phyloP scores from a whole-genome alignment of 371 early-diverging fungal genomes.

The Actinomucor elegans region DNA sequence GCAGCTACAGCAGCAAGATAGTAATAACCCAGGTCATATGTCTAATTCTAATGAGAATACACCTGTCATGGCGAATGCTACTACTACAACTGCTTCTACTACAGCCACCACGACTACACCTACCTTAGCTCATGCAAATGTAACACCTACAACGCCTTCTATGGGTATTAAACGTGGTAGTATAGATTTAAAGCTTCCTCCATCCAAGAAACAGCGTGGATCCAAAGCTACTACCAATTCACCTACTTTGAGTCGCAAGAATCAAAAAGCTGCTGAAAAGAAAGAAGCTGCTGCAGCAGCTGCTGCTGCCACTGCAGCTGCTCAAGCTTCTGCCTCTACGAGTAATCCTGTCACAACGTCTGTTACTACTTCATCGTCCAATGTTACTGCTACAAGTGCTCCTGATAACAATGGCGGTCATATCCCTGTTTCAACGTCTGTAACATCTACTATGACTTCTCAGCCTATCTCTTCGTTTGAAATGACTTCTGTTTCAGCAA shows the following conservation, averaged over 20 bases:
- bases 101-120: not conserved
- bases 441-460: not conserved
- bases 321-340: slow-evolving; percentile 1
- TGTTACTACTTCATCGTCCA: not conserved
- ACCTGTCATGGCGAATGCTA: slow-evolving; percentile 2
- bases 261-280: slow-evolving; percentile 7
- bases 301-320: slow-evolving; percentile 7
- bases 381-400: not conserved
- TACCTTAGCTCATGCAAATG: not conserved
- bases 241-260: slow-evolving; percentile 21
- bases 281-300: not conserved
- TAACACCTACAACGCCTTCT: slow-evolving; percentile 1
- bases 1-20: slow-evolving; percentile 1
- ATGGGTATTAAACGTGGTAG: slow-evolving; percentile 37
- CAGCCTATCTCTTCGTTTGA: not conserved
- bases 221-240: slow-evolving; percentile 9
- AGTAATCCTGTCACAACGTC: not conserved
- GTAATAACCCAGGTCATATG: not conserved
- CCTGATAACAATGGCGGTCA: not conserved
- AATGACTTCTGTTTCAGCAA: slow-evolving; percentile 1
- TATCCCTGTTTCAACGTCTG: not conserved
- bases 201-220: slow-evolving; percentile 38
- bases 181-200: slow-evolving; percentile 46
- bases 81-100: not conserved
- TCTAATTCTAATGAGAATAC: slow-evolving; percentile 4